These are phyloP conservation scores for Lycium ferocissimum DNA, from an alignment of 257 asterid species.

Conservation along the genomic window DNA sequence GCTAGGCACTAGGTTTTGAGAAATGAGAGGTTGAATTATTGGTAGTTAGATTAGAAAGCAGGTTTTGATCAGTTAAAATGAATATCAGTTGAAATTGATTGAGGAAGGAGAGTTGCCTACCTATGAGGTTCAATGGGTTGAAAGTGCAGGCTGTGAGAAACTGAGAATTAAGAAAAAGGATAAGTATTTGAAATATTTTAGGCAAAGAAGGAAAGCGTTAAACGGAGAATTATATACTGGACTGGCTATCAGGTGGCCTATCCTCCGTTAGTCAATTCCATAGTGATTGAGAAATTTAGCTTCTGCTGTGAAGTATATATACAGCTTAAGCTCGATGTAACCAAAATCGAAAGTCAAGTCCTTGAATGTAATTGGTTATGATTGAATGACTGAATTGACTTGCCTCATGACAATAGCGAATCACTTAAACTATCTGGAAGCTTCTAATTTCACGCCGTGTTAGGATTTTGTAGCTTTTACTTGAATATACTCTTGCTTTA, in stretches of 20 bases:
- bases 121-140: neutral
- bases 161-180: neutral
- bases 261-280: neutral
- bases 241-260: neutral
- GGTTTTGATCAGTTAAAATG: constrained; percentile 10
- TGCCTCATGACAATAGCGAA: neutral
- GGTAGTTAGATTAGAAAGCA: neutral
- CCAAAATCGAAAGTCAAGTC: neutral
- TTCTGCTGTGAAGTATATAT: neutral
- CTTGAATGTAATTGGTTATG: neutral
- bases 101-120: neutral
- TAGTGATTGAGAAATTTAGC: neutral
- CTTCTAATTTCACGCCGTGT: neutral
- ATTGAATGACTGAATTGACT: constrained; percentile 17
- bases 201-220: neutral
- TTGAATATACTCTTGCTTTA: neutral
- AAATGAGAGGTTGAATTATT: neutral
- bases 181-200: neutral
- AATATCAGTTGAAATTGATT: constrained; percentile 7
- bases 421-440: neutral
- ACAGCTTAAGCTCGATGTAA: no score
- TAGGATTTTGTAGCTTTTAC: neutral
- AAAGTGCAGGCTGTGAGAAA: neutral
- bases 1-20: neutral
- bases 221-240: neutral